Evolutionary conservation across 768 basidiomycete species (phyloP), one percentile per base, ranked within the genome.

Genomic region (Auricularia sp.): DNA sequence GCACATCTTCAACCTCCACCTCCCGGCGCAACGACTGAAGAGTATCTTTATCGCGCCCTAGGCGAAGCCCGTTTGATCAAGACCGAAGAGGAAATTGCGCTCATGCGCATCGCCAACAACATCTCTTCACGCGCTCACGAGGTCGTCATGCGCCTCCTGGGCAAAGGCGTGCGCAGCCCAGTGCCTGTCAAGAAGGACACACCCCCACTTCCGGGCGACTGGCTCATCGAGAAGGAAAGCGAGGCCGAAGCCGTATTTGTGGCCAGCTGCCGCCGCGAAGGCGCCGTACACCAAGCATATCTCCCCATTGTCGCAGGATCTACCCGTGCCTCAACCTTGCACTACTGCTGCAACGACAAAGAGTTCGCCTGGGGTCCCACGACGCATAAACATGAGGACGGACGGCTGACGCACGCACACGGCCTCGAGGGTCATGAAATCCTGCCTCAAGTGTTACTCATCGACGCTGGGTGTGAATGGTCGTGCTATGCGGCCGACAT

Each of bases 401-500:
- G 21, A 29, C 74, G 72, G 0, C 64, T 67, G 11, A 61, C 54
- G 6, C 74, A 88, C 36, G 75, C 79, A 3, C 77, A 79, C 44
- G 74, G 72, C 7, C 71, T 77, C 12, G 67, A 90, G 68, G 42
- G 61, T 21, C 39, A 44, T 29, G 23, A 66, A 16, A 74, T 75
- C 68, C 62, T 72, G 11, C 75, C 77, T 3, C 77, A 77, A 72
- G 88, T 96, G 6, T 79, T 96, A 3, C 82, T 96, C 36, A 94
- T 96, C 67, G 96, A 98, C 69, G 96, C 96, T 0, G 94, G 95
- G 0, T 95, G 94, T 71, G 96, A 98, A 76, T 95, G 85, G 86
- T 72, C 78, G 18, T 81, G 81, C 69, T 87, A 89, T 67, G 85
- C 84, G 3, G 77, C 83, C 0, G 87, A 89, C 44, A 47, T 79